A percentile compares a stretch with the other conserved stretches of the same genome.
Conservation (phyloP, 805 yeast genomes). For the Tetrapisispora taiwanensis region DNA sequence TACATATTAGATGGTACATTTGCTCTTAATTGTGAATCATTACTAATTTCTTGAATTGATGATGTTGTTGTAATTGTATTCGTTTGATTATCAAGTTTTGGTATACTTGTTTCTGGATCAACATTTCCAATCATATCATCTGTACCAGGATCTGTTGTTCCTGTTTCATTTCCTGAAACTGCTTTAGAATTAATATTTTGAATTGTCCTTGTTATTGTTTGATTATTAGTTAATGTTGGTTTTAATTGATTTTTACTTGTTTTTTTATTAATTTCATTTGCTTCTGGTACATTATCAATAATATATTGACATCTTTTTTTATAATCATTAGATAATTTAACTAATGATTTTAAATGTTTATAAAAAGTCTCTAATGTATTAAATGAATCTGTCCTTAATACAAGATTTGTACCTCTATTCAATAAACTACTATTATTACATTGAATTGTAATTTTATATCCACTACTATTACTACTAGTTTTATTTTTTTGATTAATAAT, state of each 20-base stretch:
- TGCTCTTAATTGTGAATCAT: constrained; percentile 13
- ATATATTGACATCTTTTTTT: constrained; percentile 44
- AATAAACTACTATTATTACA: constrained; percentile 67
- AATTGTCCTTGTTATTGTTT: background rate
- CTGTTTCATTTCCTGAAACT: too few relatives aligned
- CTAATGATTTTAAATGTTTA: constrained; percentile 60
- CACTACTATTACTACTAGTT: constrained; percentile 6
- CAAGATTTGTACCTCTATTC: constrained; percentile 83
- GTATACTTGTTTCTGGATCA: constrained; percentile 5
- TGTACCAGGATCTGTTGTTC: too few relatives aligned
- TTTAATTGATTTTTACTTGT: background rate
- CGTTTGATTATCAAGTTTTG: constrained; percentile 9
- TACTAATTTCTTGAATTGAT: constrained; percentile 19
- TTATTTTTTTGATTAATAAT: constrained; percentile 1
- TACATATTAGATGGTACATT: constrained; percentile 15
- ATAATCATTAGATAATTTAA: constrained; percentile 27
- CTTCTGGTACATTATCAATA: constrained; percentile 4
- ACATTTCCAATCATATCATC: background rate
- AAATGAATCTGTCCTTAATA: constrained; percentile 82
- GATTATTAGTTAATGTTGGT: background rate
- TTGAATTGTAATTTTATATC: constrained; percentile 67
- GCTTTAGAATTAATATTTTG: background rate
- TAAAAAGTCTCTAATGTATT: constrained; percentile 79
- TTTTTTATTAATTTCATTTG: too few relatives aligned
- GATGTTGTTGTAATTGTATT: constrained; percentile 11